These are phyloP conservation scores for Stephania cephalantha DNA, from an alignment of 164 flowering plant species.

Conservation along the genomic window DNA sequence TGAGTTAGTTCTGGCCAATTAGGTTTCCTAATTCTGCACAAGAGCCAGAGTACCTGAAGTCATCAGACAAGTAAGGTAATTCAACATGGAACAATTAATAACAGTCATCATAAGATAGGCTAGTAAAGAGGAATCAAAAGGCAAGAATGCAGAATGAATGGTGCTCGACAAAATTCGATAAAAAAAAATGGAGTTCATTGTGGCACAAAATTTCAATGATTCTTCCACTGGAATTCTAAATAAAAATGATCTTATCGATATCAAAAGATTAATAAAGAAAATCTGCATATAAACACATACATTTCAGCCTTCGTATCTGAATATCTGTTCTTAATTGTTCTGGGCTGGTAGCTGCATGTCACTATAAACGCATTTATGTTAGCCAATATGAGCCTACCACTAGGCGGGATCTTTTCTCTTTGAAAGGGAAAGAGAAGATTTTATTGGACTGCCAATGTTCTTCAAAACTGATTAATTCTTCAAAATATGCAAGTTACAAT, in stretches of 20 bases:
- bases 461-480: background rate
- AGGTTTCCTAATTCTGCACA: background rate
- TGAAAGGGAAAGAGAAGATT: constrained; percentile 1
- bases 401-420: background rate
- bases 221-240: no score
- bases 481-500: background rate
- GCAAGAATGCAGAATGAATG: no score
- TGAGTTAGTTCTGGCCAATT: background rate
- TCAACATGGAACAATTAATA: background rate
- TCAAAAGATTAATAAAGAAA: no score
- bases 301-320: background rate
- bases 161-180: no score
- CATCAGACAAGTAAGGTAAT: background rate
- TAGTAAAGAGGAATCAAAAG: no score
- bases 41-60: background rate
- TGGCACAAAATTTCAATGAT: no score
- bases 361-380: background rate
- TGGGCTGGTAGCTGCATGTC: background rate
- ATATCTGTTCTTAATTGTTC: background rate
- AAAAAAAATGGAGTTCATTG: no score
- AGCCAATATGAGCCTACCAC: background rate
- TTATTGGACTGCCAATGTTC: background rate
- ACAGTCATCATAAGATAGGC: no score
- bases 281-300: no score
- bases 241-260: no score